Evolutionary conservation across 768 basidiomycete species (phyloP), one percentile per base, ranked within the genome.

Genomic region (Gyrodon lividus): DNA sequence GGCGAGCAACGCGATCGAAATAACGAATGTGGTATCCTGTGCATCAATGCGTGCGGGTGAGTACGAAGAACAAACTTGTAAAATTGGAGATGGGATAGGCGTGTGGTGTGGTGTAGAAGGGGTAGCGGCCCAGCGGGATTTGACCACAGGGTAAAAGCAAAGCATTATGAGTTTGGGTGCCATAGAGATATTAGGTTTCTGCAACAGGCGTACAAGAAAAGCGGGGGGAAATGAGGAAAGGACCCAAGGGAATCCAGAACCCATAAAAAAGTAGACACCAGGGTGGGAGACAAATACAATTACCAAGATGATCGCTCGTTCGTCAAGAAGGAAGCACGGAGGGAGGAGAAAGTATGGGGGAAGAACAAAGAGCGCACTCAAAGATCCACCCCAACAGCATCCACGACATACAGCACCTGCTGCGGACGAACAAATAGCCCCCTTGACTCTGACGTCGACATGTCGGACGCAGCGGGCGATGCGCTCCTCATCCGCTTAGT

Each of bases 351-450:
- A n/a, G n/a, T n/a, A n/a, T n/a, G 24, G 17, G 38, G n/a, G 8
- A 19, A 8, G 16, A 33, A 30, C 43, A 22, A 6, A 28, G 6
- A 37, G 28, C 10, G 37, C 23, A 31, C 34, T 79, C 67, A 86
- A 45, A 85, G 62, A 70, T 84, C 82, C 12, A 77, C 70, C 4
- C 83, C 88, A 37, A 89, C 83, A 31, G 91, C 91, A 64, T 91
- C 88, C 30, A 92, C 83, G 24, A 93, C 90, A 64, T 92, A 92
- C 47, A 93, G 72, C 49, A 92, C 89, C 65, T 92, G 89, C 68
- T 89, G 87, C 5, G 90, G 90, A 48, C 90, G 72, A 42, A 93
- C 89, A 61, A 93, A 93, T 41, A 93, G 63, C 1, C 90, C 91
- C 58, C 81, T 65, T 0, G 84, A 80, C 69, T 92, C 83, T 66